These are phyloP conservation scores for Prunus fruticosa DNA, from an alignment of 306 rosid genomes.

Conservation along the genomic window DNA sequence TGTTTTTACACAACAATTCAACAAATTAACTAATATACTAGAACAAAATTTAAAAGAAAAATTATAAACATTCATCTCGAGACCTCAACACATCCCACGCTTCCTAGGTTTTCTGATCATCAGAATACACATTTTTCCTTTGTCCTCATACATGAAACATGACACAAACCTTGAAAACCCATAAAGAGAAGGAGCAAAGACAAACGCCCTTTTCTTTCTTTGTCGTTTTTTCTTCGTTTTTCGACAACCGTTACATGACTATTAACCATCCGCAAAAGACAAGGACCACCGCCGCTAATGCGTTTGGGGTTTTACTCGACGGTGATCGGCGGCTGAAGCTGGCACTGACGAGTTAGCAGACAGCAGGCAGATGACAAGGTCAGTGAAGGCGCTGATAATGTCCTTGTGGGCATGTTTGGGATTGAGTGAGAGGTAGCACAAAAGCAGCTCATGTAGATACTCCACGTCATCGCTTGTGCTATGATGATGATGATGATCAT, in stretches of 20 bases:
- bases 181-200: conserved; percentile 13
- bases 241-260: conserved; percentile 3
- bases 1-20: background rate
- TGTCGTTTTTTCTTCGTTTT: background rate
- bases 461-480: conserved; percentile 43
- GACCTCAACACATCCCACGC: conserved; percentile 49
- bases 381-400: conserved; percentile 80
- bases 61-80: conserved; percentile 31
- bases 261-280: conserved; percentile 8
- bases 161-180: conserved; percentile 10
- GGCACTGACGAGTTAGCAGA: conserved; percentile 27
- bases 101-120: conserved; percentile 39
- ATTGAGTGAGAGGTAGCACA: conserved; percentile 75
- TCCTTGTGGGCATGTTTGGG: conserved; percentile 65
- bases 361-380: conserved; percentile 47
- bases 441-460: conserved; percentile 72
- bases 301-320: background rate
- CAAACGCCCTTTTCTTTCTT: background rate
- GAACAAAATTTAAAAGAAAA: background rate
- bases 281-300: background rate
- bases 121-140: conserved; percentile 12
- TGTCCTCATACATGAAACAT: conserved; percentile 35
- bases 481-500: conserved; percentile 17
- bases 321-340: conserved; percentile 12
- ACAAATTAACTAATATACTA: background rate